Evolutionary conservation across 2,329 filamentous ascomycete species (phyloP), one percentile per base, ranked within the genome.

Genomic region (Chlorencoelia australis): DNA sequence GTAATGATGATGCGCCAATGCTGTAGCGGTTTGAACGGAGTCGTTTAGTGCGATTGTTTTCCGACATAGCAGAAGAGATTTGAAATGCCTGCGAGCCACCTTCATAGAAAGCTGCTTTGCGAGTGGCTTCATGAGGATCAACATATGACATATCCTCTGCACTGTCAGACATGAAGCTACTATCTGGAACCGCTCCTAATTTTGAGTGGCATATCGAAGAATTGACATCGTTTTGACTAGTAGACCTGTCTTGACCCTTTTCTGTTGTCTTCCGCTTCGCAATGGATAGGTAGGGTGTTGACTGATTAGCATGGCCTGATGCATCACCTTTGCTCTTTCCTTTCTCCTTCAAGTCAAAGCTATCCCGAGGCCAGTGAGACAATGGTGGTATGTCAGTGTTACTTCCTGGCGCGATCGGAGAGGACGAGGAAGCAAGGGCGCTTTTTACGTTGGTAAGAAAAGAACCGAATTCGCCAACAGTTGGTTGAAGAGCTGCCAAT

Each of bases 401-500:
- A 10, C n/a, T 13, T 6, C 35, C 33, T 24, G 30, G 30, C 5
- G 31, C 33, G 17, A 38, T 31, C 11, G 41, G 30, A 9, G 38
- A 38, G 10, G 39, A 33, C 11, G 18, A 15, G 6, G 22, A 21
- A 24, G 31, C 27, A 9, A 43, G 24, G 9, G 38, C 35, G 15
- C 18, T 35, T 13, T 38, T 41, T n/a, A 39, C 33, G 15, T 33
- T 42, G 25, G 29, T 15, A 15, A 34, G 20, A 16, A 33, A 22
- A 28, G 29, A 37, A 7, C 14, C 34, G 16, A 30, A 8, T 13
- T 30, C 26, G 2, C 22, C 21, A 17, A 15, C 14, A 9, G 16
- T 20, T 29, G 30, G 9, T 16, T 24, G 13, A 5, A 33, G 30
- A 24, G 28, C 30, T 19, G 21, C 6, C n/a, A n/a, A n/a, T 29